These are phyloP conservation scores for Phyllosticta citrichinensis DNA, from an alignment of 2,329 filamentous ascomycete species.

Conservation along the genomic window DNA sequence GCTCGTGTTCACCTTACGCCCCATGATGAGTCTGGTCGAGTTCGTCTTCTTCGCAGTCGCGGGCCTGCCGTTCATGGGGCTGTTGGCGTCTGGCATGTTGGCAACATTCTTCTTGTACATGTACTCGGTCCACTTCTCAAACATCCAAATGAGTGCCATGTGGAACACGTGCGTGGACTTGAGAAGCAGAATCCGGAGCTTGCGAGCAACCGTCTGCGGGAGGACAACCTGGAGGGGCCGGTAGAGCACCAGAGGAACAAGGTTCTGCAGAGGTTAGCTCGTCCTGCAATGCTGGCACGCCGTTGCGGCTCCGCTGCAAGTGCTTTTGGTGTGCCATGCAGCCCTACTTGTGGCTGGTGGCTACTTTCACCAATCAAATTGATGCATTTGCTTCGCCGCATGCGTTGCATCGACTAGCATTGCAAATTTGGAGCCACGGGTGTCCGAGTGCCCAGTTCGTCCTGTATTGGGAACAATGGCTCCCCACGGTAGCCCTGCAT, in stretches of 20 bases:
- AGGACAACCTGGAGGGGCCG: conserved; percentile 62
- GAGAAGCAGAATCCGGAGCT: conserved; percentile 47
- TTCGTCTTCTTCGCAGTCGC: background rate
- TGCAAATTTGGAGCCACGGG: background rate
- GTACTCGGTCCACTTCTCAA: conserved; percentile 41
- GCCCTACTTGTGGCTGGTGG: conserved; percentile 10
- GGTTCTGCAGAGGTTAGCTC: conserved; percentile 44
- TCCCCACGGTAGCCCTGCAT: background rate
- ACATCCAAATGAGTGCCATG: conserved; percentile 58
- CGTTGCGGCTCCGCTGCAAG: background rate
- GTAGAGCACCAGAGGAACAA: conserved; percentile 64
- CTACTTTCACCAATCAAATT: conserved; percentile 5
- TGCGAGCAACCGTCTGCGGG: conserved; percentile 53
- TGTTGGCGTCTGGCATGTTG: background rate
- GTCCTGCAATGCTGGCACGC: background rate
- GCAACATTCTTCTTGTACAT: conserved; percentile 11
- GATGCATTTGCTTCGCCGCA: conserved; percentile 10
- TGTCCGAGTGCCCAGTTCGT: background rate
- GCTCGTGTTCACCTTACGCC: conserved; percentile 1
- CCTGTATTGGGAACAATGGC: background rate
- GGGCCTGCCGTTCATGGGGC: conserved; percentile 5
- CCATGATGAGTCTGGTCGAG: background rate
- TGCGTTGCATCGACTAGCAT: conserved; percentile 2
- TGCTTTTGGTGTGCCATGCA: conserved; percentile 6
- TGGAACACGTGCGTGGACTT: conserved; percentile 56